Conservation (phyloP, 768 basidiomycete genomes). For the Russula earlei region DNA sequence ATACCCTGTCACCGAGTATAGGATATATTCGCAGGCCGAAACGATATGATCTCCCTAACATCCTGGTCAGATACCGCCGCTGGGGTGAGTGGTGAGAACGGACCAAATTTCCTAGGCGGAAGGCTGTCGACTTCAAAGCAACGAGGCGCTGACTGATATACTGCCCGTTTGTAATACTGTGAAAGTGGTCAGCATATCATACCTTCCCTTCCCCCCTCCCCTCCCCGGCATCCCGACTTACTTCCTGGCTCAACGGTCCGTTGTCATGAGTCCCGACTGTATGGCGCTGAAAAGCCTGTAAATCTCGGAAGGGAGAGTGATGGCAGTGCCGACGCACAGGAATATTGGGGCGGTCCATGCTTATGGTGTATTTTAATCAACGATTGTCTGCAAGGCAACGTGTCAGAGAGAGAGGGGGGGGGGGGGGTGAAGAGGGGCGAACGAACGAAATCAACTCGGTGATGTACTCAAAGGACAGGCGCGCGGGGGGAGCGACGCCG, state of each 20-base stretch:
- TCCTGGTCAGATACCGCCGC: not conserved
- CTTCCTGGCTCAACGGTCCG: constrained; percentile 6
- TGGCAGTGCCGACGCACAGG: constrained; percentile 16
- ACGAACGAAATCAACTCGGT: not conserved
- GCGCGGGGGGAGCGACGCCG: no score
- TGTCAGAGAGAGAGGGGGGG: not conserved
- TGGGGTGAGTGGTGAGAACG: not conserved
- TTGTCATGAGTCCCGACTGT: not conserved
- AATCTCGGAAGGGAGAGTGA: not conserved
- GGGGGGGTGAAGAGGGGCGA: no score
- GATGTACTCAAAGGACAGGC: no score
- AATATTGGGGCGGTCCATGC: no score
- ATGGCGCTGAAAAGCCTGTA: not conserved
- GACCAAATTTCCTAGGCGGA: constrained; percentile 20
- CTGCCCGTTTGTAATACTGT: constrained; percentile 16
- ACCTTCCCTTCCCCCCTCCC: no score
- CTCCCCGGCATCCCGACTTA: constrained; percentile 3
- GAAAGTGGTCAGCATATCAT: no score
- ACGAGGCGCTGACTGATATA: constrained; percentile 9
- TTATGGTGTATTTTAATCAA: not conserved
- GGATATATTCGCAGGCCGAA: constrained; percentile 25
- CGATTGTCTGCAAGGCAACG: not conserved
- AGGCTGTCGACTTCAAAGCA: constrained; percentile 7
- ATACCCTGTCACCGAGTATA: constrained; percentile 7
- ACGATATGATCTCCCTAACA: constrained; percentile 16